Conservation (phyloP, 2,329 filamentous ascomycete genomes). For the Ceratocystis alfenasii region DNA sequence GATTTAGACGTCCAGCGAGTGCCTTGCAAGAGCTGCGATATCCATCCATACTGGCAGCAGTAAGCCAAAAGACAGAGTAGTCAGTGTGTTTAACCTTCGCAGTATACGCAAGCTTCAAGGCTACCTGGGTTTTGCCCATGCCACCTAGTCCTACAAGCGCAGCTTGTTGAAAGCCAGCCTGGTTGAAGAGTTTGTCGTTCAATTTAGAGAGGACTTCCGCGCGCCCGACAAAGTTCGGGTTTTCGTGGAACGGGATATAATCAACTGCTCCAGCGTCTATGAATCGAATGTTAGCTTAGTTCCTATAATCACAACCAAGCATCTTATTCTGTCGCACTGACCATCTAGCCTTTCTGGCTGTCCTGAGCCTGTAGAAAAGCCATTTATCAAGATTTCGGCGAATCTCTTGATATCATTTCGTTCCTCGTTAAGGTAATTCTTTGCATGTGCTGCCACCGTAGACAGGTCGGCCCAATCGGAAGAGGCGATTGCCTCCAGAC, state of each 20-base stretch:
- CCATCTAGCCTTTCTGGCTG: too few species aligned
- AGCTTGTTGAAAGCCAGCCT: background rate
- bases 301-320: background rate
- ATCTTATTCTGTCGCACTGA: too few species aligned
- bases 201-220: background rate
- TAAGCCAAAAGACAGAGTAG: constrained; percentile 7
- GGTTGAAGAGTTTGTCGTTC: background rate
- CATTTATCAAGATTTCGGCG: too few species aligned
- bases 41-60: background rate
- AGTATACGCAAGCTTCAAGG: background rate
- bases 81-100: background rate
- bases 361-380: too few species aligned
- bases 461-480: constrained; percentile 24
- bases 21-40: background rate
- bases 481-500: constrained; percentile 25
- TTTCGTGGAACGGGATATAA: background rate
- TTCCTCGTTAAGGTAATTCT: too few species aligned
- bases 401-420: too few species aligned
- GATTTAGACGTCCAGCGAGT: background rate
- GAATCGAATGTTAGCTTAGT: background rate
- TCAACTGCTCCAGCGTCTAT: background rate
- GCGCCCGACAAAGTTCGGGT: background rate
- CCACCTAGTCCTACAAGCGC: background rate
- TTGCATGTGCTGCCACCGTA: background rate
- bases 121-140: background rate